Evolutionary conservation across 768 basidiomycete species (phyloP).

Genomic region (Mrakia frigida): DNA sequence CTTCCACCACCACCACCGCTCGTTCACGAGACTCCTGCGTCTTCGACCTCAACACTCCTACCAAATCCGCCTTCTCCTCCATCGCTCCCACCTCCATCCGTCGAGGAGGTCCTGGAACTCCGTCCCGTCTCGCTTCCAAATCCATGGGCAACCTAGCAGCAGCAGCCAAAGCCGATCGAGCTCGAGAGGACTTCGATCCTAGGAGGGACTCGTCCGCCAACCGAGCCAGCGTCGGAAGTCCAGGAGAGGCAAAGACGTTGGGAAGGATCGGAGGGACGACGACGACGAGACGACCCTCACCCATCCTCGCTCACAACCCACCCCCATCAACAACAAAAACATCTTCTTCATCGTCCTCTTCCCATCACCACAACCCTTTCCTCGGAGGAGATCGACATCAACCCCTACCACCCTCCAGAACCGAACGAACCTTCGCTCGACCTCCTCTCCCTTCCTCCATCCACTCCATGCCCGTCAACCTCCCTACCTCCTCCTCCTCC

Average conservation of each 20-base stretch:
- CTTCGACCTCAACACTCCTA: conserved; percentile 31
- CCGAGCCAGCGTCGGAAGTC: conserved; percentile 14
- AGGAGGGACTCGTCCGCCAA: neutral
- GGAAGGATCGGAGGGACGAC: neutral
- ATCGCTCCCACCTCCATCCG: conserved; percentile 28
- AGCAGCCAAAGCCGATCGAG: conserved; percentile 26
- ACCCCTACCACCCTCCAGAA: neutral
- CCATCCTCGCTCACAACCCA: conserved; percentile 16
- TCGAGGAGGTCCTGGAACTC: conserved; percentile 25
- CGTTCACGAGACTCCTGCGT: conserved; percentile 31
- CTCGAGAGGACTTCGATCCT: conserved; percentile 15
- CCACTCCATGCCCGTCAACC: conserved; percentile 15
- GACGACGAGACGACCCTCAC: conserved; percentile 15
- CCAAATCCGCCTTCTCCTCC: conserved; percentile 24
- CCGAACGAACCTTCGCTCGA: conserved; percentile 13
- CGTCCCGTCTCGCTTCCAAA: conserved; percentile 31
- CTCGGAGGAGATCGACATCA: neutral
- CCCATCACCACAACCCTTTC: neutral
- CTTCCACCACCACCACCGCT: neutral
- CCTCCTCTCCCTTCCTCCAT: conserved; percentile 24
- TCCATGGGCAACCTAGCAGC: conserved; percentile 34
- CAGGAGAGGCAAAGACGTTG: conserved; percentile 18
- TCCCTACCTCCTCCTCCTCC: conserved; percentile 17
- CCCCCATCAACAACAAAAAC: neutral
- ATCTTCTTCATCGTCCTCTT: neutral